phyloP scores from a whole-genome alignment of 2,329 filamentous ascomycete genomes.

The Ophiostoma sp. region DNA sequence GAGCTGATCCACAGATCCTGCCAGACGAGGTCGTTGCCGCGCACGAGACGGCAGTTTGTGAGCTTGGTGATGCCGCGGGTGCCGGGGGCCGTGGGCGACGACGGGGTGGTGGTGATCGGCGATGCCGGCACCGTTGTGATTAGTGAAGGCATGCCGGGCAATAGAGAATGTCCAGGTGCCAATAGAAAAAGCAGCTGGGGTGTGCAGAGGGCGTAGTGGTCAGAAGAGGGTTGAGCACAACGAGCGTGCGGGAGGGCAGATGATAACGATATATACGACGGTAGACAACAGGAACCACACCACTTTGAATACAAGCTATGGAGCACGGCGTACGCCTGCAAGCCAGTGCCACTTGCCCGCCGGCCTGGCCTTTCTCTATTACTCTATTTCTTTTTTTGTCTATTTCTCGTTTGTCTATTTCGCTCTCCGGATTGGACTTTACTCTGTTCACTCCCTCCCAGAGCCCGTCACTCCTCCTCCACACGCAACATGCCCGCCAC shows the following conservation, averaged over 20 bases:
- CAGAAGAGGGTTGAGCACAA: neutral
- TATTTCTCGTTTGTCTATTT: neutral
- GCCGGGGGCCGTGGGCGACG: slow-evolving; percentile 36
- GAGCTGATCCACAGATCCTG: slow-evolving; percentile 89
- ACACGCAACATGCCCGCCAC: slow-evolving; percentile 13
- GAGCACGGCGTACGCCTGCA: neutral
- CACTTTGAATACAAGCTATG: neutral
- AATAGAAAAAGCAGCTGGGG: neutral
- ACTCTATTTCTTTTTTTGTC: neutral
- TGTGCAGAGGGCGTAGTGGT: too few relatives aligned
- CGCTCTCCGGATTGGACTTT: neutral
- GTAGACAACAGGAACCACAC: neutral
- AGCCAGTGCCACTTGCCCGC: neutral
- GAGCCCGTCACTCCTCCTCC: neutral
- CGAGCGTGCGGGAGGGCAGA: neutral
- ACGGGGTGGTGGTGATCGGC: slow-evolving; percentile 40
- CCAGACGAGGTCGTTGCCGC: slow-evolving; percentile 59
- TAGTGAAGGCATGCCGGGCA: slow-evolving; percentile 27
- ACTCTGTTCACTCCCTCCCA: slow-evolving; percentile 8
- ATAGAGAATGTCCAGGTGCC: neutral
- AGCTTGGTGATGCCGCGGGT: slow-evolving; percentile 69
- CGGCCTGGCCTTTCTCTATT: neutral
- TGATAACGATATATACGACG: slow-evolving; percentile 9
- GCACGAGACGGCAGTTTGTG: slow-evolving; percentile 77
- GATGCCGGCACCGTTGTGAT: slow-evolving; percentile 32